phyloP scores from a whole-genome alignment of 2,329 filamentous ascomycete species.

The Beauveria rudraprayagi region DNA sequence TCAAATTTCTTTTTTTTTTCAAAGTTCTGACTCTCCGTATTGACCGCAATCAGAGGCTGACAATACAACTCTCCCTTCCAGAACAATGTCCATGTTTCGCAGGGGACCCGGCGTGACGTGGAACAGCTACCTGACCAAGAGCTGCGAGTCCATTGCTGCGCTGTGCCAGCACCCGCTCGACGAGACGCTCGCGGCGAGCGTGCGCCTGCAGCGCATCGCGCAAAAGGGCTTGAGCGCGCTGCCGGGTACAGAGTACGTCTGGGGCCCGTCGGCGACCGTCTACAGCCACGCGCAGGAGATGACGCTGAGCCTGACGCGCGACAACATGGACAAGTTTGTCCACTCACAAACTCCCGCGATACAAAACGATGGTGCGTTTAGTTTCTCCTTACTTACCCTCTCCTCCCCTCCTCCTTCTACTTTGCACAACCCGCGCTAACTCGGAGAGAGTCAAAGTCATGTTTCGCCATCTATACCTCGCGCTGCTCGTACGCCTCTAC shows the following conservation, averaged over 20 bases:
- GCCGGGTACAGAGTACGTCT: slow-evolving; percentile 2
- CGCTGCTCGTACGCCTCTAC: slow-evolving; percentile 21
- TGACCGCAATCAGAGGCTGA: background rate
- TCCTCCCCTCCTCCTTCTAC: too few species aligned
- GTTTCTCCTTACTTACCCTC: background rate
- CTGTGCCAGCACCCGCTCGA: slow-evolving; percentile 5
- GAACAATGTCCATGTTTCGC: slow-evolving; percentile 8
- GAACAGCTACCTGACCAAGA: slow-evolving; percentile 2
- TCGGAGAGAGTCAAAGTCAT: background rate
- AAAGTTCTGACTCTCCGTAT: background rate
- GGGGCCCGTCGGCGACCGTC: background rate
- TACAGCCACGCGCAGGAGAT: slow-evolving; percentile 4
- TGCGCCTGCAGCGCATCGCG: slow-evolving; percentile 3
- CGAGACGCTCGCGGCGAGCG: background rate
- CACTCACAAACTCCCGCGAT: background rate
- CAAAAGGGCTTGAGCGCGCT: background rate
- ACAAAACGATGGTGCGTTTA: background rate
- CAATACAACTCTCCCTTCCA: background rate
- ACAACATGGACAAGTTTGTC: slow-evolving; percentile 7
- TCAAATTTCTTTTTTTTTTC: too few species aligned
- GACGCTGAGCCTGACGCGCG: background rate
- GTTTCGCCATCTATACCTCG: slow-evolving; percentile 18
- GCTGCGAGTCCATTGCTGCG: slow-evolving; percentile 4
- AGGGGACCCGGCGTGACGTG: slow-evolving; percentile 1
- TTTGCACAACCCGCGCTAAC: background rate